Conservation (phyloP, 164 flowering plant species). For the Aristolochia contorta region DNA sequence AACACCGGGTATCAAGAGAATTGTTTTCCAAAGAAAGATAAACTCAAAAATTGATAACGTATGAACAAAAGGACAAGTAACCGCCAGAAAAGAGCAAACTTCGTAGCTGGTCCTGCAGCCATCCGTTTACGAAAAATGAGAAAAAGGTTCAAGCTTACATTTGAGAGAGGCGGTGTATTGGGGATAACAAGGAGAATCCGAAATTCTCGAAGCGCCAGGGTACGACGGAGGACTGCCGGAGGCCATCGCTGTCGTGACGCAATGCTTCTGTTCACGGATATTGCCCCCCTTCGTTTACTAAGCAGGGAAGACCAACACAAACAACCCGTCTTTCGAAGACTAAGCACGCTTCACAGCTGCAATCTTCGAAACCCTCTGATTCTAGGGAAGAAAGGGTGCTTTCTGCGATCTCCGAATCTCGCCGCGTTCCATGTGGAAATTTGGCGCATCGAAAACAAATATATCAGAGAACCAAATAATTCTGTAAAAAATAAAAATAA, state of each 20-base stretch:
- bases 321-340: neutral
- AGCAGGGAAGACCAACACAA: neutral
- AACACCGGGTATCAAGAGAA: neutral
- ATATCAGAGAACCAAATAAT: no score
- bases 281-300: neutral
- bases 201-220: slow-evolving; percentile 21
- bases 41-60: neutral
- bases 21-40: neutral
- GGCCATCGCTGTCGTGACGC: neutral
- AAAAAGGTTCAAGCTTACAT: slow-evolving; percentile 8
- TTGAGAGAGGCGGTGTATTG: slow-evolving; percentile 32
- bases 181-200: slow-evolving; percentile 24
- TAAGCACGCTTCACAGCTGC: no score
- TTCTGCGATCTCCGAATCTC: no score
- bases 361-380: no score
- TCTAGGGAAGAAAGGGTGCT: no score
- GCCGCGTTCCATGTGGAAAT: no score
- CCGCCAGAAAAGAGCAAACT: neutral
- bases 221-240: slow-evolving; percentile 10
- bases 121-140: neutral
- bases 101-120: neutral
- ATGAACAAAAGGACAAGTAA: neutral
- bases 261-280: no score
- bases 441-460: no score
- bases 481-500: no score